Evolutionary conservation across 2,329 filamentous ascomycete species (phyloP), one percentile per base, ranked within the genome.

Genomic region (Madurella mycetomatis): DNA sequence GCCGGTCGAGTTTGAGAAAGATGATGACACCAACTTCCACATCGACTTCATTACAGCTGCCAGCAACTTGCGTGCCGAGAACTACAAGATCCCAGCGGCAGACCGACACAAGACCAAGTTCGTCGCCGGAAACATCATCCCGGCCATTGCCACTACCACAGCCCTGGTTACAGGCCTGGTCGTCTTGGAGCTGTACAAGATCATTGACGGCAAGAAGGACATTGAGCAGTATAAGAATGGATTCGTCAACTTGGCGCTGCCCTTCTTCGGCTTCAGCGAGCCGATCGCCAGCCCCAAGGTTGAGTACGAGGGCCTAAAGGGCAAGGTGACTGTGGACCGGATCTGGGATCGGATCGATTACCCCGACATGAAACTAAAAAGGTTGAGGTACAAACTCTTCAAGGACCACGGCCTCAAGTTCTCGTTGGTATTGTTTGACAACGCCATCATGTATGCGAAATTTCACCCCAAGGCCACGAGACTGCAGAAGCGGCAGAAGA

Each of bases 221-320:
- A 87, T 96, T 61, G 94, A 97, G 75, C 89, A 97, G 73, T 99
- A 95, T 85, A 97, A 97, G 83, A 99, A 99, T 69, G 94, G 94
- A 15, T 99, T 99, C 72, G 81, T 97, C 74, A 99, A 99, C 75
- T 76, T 99, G 62, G 94, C 94, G 1, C 76, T 99, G 60, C 94
- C 94, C 1, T 97, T 99, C 81, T 96, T 99, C 64, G 92, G 92
- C 40, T 99, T 99, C 81, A 95, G 90, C 67, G 94, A 99, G 74
- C 94, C 94, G 2, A 95, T 99, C 64, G 85, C 86, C 5, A 96
- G 90, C 64, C 90, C 92, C 31, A 97, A 96, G 81, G 89, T 92
- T 60, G 89, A 84, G 65, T 99, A 97, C 75, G 77, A 85, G 68
- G 88, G 90, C 18, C 86, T 86, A 49, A 74, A 88, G 41, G 88